Evolutionary conservation across 345 rosid genomes (phyloP).

Genomic region (Dimocarpus longan): DNA sequence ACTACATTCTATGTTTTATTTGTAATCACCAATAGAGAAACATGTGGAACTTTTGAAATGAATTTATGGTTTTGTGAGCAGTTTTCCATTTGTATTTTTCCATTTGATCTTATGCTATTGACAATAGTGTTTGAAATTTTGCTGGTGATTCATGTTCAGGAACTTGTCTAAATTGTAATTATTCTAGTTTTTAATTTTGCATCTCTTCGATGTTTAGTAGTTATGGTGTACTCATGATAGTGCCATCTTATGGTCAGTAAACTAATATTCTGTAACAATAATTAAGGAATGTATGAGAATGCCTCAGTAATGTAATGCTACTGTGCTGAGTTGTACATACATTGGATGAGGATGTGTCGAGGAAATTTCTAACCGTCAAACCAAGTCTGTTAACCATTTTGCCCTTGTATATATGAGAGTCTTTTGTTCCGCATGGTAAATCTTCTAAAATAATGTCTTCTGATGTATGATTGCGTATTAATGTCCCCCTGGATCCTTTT

Average conservation of each 20-base stretch:
- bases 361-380: not conserved
- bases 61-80: not conserved
- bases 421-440: not conserved
- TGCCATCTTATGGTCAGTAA: not conserved
- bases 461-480: conserved; percentile 2
- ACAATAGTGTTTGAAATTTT: not conserved
- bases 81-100: not conserved
- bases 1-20: not conserved
- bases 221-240: not conserved
- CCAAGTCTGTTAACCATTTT: not conserved
- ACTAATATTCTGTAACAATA: not conserved
- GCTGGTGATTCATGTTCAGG: not conserved
- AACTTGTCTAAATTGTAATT: not conserved
- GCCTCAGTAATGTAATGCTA: not conserved
- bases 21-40: not conserved
- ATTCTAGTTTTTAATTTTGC: not conserved
- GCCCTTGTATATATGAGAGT: not conserved
- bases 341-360: not conserved
- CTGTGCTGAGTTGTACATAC: not conserved
- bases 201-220: not conserved
- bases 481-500: conserved; percentile 17
- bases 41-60: not conserved
- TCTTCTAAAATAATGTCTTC: conserved; percentile 7
- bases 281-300: not conserved
- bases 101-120: not conserved